phyloP scores from a whole-genome alignment of 345 rosid genomes.

The Dipteronia sinensis region DNA sequence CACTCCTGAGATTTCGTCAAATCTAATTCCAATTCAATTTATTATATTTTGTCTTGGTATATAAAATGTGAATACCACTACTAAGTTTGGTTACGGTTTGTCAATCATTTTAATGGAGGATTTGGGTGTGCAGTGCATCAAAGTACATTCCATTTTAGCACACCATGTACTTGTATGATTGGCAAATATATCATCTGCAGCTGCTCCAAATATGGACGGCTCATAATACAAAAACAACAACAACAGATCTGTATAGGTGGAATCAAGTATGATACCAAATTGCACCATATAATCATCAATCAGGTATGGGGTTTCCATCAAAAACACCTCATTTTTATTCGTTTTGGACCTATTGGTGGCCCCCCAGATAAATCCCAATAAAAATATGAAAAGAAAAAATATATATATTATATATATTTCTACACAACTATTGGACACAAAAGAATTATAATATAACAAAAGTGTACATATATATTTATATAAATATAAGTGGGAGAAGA shows the following conservation, averaged over 20 bases:
- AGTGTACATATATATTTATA: background rate
- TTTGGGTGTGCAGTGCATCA: slow-evolving; percentile 14
- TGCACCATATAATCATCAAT: background rate
- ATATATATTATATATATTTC: background rate
- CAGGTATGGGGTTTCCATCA: slow-evolving; percentile 50
- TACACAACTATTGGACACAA: background rate
- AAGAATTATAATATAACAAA: background rate
- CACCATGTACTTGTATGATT: slow-evolving; percentile 40
- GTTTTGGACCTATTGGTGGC: slow-evolving; percentile 12
- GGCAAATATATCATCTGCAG: slow-evolving; percentile 12
- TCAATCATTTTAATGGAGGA: slow-evolving; percentile 31
- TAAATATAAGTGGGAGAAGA: slow-evolving; percentile 12
- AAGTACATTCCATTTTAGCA: slow-evolving; percentile 36
- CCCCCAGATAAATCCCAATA: slow-evolving; percentile 6
- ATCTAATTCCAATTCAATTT: slow-evolving; percentile 17
- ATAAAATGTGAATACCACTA: background rate
- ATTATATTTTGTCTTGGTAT: background rate
- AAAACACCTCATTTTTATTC: slow-evolving; percentile 25
- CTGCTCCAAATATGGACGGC: slow-evolving; percentile 10
- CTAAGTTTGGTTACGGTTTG: slow-evolving; percentile 17
- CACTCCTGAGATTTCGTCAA: slow-evolving; percentile 24
- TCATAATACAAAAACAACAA: slow-evolving; percentile 9
- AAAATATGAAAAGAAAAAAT: background rate
- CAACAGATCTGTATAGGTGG: slow-evolving; percentile 25
- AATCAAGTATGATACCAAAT: slow-evolving; percentile 6